These are phyloP conservation scores for Colletotrichum caudatum DNA, from an alignment of 2,329 filamentous ascomycete species.

Conservation along the genomic window DNA sequence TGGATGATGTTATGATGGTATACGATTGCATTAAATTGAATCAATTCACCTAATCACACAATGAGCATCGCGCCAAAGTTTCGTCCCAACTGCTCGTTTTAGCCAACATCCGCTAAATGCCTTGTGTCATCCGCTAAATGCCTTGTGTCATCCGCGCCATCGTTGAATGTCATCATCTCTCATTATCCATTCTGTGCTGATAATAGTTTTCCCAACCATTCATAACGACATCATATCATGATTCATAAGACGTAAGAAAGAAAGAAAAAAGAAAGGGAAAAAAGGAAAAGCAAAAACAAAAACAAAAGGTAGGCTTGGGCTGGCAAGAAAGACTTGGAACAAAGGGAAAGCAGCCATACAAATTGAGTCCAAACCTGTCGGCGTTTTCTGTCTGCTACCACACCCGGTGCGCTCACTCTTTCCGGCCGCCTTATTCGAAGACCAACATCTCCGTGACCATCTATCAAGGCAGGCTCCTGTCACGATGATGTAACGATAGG, in stretches of 20 bases:
- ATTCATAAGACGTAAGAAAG: background rate
- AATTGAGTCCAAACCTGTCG: constrained; percentile 1
- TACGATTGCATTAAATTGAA: constrained; percentile 41
- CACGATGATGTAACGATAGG: background rate
- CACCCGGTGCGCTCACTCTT: background rate
- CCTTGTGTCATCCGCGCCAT: background rate
- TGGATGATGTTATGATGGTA: constrained; percentile 41
- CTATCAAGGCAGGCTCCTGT: background rate
- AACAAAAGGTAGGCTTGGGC: background rate
- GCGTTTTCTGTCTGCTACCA: background rate
- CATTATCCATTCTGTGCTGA: background rate
- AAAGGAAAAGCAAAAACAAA: background rate
- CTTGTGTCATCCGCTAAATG: too few relatives aligned
- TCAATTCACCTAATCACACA: constrained; percentile 34
- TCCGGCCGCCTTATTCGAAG: background rate
- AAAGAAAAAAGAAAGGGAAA: background rate
- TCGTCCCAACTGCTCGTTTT: background rate
- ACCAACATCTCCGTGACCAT: background rate
- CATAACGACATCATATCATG: background rate
- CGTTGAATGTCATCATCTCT: background rate
- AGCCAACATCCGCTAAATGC: background rate
- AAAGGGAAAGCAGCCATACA: background rate
- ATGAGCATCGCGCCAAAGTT: background rate
- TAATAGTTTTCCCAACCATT: background rate
- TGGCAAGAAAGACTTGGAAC: too few relatives aligned